Percentiles rank a stretch among this genome's conserved stretches.
These are phyloP conservation scores for Monosporascus cannonballus DNA, from an alignment of 2,329 filamentous ascomycete species.

Conservation along the genomic window DNA sequence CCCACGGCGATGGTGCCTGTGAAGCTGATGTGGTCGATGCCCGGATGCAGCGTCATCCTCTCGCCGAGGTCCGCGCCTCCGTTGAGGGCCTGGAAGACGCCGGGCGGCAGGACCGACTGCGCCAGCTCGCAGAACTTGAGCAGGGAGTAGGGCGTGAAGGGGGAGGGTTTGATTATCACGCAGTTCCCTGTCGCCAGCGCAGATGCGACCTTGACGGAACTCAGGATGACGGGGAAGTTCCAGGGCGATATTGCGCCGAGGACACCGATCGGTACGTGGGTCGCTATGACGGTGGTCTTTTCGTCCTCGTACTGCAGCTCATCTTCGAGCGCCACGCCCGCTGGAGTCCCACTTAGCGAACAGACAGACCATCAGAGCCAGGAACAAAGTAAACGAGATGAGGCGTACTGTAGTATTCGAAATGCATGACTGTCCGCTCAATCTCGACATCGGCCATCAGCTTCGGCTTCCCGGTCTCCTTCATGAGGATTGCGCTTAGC, in stretches of 20 bases:
- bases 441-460: slow-evolving; percentile 33
- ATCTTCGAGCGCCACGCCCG: slow-evolving; percentile 33
- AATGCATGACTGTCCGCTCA: slow-evolving; percentile 30
- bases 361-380: neutral
- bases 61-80: slow-evolving; percentile 50
- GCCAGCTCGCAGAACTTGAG: slow-evolving; percentile 48
- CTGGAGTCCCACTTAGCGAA: slow-evolving; percentile 7
- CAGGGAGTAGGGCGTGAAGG: slow-evolving; percentile 46
- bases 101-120: slow-evolving; percentile 43
- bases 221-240: slow-evolving; percentile 48
- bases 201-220: slow-evolving; percentile 44
- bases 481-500: slow-evolving; percentile 37
- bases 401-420: slow-evolving; percentile 30
- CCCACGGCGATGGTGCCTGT: slow-evolving; percentile 49
- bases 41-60: slow-evolving; percentile 45
- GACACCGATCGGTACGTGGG: slow-evolving; percentile 41
- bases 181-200: slow-evolving; percentile 48
- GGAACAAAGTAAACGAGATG: neutral
- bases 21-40: slow-evolving; percentile 52
- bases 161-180: slow-evolving; percentile 53
- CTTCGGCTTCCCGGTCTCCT: slow-evolving; percentile 46
- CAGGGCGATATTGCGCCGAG: slow-evolving; percentile 53
- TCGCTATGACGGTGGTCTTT: slow-evolving; percentile 33
- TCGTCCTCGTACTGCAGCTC: slow-evolving; percentile 42
- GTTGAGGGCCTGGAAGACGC: slow-evolving; percentile 50